These are phyloP conservation scores for Violaceomyces palustris DNA, from an alignment of 1,284 basidiomycete species.

Conservation along the genomic window DNA sequence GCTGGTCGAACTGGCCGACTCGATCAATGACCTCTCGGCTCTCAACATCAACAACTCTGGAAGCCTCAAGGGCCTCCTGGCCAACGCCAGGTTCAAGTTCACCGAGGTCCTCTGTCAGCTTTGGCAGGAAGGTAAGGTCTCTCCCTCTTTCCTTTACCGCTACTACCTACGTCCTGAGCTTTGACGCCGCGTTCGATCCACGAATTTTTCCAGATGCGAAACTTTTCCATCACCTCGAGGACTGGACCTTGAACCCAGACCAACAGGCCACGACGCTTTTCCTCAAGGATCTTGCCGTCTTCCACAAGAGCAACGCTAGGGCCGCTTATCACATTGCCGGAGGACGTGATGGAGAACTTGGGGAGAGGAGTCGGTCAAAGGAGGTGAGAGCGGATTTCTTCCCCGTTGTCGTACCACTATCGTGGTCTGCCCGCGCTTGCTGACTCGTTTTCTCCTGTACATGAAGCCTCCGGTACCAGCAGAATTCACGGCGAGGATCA, in stretches of 20 bases:
- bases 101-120: conserved; percentile 70
- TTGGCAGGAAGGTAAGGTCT: conserved; percentile 80
- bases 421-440: too few relatives aligned
- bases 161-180: too few relatives aligned
- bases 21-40: conserved; percentile 70
- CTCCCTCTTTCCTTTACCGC: conserved; percentile 60
- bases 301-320: conserved; percentile 76
- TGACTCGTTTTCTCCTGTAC: too few relatives aligned
- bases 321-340: conserved; percentile 77
- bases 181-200: not conserved
- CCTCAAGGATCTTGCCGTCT: conserved; percentile 70
- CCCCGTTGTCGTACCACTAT: too few relatives aligned
- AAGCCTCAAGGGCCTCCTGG: conserved; percentile 66
- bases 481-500: conserved; percentile 62
- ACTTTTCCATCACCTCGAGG: conserved; percentile 77
- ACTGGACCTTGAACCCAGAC: conserved; percentile 66
- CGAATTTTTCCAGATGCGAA: conserved; percentile 65
- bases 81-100: conserved; percentile 82
- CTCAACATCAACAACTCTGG: conserved; percentile 67
- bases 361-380: not conserved
- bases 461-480: conserved; percentile 24
- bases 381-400: not conserved
- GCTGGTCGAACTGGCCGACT: conserved; percentile 77
- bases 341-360: conserved; percentile 56
- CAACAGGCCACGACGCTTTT: conserved; percentile 57